These are phyloP conservation scores for Amyloporia xantha DNA, from an alignment of 768 basidiomycete species.

Conservation along the genomic window DNA sequence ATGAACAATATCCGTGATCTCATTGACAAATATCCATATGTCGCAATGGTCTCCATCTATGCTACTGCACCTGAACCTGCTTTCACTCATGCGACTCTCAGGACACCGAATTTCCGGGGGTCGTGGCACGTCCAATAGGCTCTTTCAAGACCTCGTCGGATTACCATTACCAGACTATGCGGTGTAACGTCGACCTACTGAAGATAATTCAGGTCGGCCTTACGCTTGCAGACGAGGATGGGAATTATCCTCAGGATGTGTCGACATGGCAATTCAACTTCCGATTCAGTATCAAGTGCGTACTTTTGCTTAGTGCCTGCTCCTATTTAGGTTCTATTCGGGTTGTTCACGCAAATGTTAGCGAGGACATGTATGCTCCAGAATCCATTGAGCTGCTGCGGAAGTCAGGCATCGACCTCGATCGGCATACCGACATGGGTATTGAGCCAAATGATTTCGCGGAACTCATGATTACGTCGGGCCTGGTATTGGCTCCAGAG, in stretches of 20 bases:
- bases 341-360: slow-evolving; percentile 30
- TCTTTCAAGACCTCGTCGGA: slow-evolving; percentile 94
- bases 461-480: slow-evolving; percentile 94
- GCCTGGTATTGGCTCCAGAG: slow-evolving; percentile 81
- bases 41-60: slow-evolving; percentile 74
- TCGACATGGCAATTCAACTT: slow-evolving; percentile 99
- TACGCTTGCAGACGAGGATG: slow-evolving; percentile 90
- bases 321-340: too few species aligned
- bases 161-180: slow-evolving; percentile 99
- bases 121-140: slow-evolving; percentile 95
- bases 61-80: slow-evolving; percentile 7
- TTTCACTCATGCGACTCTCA: slow-evolving; percentile 28
- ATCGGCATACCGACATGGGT: slow-evolving; percentile 86
- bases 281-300: slow-evolving; percentile 82
- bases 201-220: slow-evolving; percentile 98
- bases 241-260: slow-evolving; percentile 82
- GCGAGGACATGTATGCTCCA: slow-evolving; percentile 98
- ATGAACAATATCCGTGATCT: slow-evolving; percentile 82
- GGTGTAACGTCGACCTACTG: slow-evolving; percentile 97
- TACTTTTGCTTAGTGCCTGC: too few species aligned
- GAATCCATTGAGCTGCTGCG: slow-evolving; percentile 92
- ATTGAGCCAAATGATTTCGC: slow-evolving; percentile 93
- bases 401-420: slow-evolving; percentile 94
- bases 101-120: slow-evolving; percentile 99
- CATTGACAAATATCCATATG: slow-evolving; percentile 87